Percentiles rank a stretch among this genome's conserved stretches.
Evolutionary conservation across 2,329 filamentous ascomycete species (phyloP).

Genomic region (Capronia americana): DNA sequence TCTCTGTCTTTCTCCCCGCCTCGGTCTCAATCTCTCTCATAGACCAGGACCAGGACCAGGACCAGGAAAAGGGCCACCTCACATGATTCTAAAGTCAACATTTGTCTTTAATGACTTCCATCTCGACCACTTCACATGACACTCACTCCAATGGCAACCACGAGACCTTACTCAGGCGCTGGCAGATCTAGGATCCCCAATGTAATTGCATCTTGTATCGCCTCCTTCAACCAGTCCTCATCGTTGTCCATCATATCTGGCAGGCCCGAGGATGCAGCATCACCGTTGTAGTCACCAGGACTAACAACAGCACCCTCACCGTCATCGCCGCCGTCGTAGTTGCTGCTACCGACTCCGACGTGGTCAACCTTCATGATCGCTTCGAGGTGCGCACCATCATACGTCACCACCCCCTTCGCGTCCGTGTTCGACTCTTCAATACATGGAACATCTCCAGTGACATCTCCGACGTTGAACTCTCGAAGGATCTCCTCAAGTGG

Average conservation of each 20-base stretch:
- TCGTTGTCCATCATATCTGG: constrained; percentile 4
- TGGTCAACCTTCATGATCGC: neutral
- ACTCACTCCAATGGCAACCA: neutral
- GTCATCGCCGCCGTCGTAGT: neutral
- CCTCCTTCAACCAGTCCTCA: constrained; percentile 6
- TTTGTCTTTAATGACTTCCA: neutral
- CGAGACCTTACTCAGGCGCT: neutral
- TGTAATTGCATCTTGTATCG: neutral
- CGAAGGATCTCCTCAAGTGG: neutral
- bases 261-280: neutral
- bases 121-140: neutral
- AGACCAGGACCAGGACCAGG: neutral
- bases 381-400: no score
- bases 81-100: neutral
- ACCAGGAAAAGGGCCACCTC: neutral
- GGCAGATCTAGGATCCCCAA: neutral
- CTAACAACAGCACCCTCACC: neutral
- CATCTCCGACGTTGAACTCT: neutral
- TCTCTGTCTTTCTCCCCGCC: neutral
- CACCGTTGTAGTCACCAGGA: neutral
- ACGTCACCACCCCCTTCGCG: neutral
- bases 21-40: neutral
- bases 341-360: neutral
- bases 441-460: neutral
- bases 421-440: neutral